Percentiles rank a stretch among this genome's conserved stretches.
phyloP scores from a whole-genome alignment of 345 rosid genomes.

The rapeseed (Brassica napus) region Da-Ae NC_063436.1:20642001-20642500 shows the following conservation, averaged over 20 bases:
- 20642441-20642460: constrained; percentile 56
- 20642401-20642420: constrained; percentile 54
- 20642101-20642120: constrained; percentile 49
- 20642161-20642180: not conserved
- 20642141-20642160: not conserved
- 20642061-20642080: constrained; percentile 43
- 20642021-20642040: constrained; percentile 36
- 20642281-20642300: constrained; percentile 63
- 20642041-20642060: constrained; percentile 42
- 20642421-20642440: constrained; percentile 95
- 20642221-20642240: constrained; percentile 58
- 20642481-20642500: constrained; percentile 31
- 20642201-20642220: constrained; percentile 52
- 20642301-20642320: constrained; percentile 39
- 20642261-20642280: constrained; percentile 43
- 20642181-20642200: constrained; percentile 24
- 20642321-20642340: constrained; percentile 5
- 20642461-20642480: constrained; percentile 71
- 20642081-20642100: constrained; percentile 53
- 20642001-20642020: constrained; percentile 51
- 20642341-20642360: not conserved
- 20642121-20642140: constrained; percentile 49
- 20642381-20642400: constrained; percentile 29
- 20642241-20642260: constrained; percentile 57
- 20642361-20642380: not conserved